Base-by-base conservation (phyloP, 73 alveolate genomes). In the Diophrys sp. region DNA sequence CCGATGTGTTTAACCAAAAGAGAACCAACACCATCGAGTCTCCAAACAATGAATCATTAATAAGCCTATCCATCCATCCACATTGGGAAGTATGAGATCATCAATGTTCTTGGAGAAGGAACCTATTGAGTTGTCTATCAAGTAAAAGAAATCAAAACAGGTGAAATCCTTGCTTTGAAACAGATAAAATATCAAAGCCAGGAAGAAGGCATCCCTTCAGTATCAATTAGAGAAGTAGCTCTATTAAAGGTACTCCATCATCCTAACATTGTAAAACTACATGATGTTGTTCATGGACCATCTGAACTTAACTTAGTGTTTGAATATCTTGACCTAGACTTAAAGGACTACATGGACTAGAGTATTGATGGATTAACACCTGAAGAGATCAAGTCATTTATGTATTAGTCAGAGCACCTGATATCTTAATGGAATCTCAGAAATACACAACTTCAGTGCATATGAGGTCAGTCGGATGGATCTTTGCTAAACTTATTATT, bases 381-480 rank as follows among this genome's bases (percentile, higher is more conserved):
- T 94, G 84, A 76, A 94, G 97, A 23, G 95, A 94, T 78, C 95
- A 93, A 76, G 99, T 96, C 29, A 98, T 96, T 29, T 93, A 98
- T n/a, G 82, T 95, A 32, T 95, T 96, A 97, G 93, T 93, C 81
- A 75, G 98, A 70, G 96, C 98, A 18, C 98, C 99, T 55, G 98
- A 95, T 74, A 95, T 95, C 56, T 83, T 95, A 70, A 89, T 95
- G 96, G 99, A 97, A 28, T 89, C 95, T 5, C 91, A 95, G 75
- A 84, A 88, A 83, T 95, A 95, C 87, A 77, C 95, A 66, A 95
- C 98, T 8, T 89, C 96, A 33, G 97, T 95, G 14, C 98, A 95
- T 75, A 93, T 95, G 56, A 93, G 99, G 99, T 84, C 95, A 29
- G 96, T 93, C 1, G 99, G 99, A 14, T 96, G 99, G 85, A 96